Evolutionary conservation across 2,329 filamentous ascomycete genomes (phyloP), one percentile per base, ranked within the genome.

Genomic region (Phialophora chinensis): DNA sequence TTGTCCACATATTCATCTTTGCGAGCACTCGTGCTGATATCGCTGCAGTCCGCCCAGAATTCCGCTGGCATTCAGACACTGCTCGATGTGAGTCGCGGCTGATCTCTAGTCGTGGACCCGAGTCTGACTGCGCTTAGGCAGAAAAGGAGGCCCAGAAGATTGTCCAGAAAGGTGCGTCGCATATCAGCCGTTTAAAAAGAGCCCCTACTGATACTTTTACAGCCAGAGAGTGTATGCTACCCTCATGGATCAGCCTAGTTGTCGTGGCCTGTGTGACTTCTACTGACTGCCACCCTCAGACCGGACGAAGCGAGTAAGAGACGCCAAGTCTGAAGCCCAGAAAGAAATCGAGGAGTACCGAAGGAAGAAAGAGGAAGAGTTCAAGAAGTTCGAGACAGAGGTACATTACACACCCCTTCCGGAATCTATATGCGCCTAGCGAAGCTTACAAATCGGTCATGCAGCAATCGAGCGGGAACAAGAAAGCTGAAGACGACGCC

Each of bases 121-220:
- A 72, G 53, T 38, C 62, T 69, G 29, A 59, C 62, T 12, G 66
- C 60, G 17, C 7, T 4, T 73, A 98, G 94, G 93, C 95, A 75
- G 95, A 99, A 87, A 91, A 93, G 81, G 94, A 98, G 81, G 95
- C 95, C 69, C 94, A 97, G 83, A 97, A 97, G 87, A 99, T 99
- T 79, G 93, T 99, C 66, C 94, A 98, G 81, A 93, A 95, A 87
- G 91, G 94, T 96, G 80, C 14, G 33, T 31, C 23, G 17, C 8
- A 10, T n/a, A 27, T 29, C 8, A 0, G 1, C 31, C 1, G 29
- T 12, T 12, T 23, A 8, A 2, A 59, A 17, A 35, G 20, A n/a
- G 17, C 38, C 17, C 17, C 38, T 42, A 42, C 38, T 42, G 4
- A 80, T 73, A 62, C 65, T 70, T 44, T 50, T 73, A 63, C 73